Base-by-base conservation (phyloP, 768 basidiomycete genomes). In the Pulveroboletus ravenelii region DNA sequence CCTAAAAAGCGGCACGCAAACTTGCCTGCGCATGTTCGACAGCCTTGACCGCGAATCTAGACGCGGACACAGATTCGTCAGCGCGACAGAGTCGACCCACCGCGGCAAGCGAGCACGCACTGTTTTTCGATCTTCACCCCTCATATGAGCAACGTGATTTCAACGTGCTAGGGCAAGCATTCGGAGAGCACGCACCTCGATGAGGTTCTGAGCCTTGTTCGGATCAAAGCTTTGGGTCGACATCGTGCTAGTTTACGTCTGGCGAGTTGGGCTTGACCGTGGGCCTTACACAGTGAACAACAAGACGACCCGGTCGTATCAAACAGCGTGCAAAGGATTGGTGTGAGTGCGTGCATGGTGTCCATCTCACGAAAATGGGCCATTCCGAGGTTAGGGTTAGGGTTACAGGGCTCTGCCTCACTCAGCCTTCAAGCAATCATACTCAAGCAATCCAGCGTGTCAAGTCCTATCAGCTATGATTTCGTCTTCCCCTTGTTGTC, bases 21-120 rank as follows among this genome's bases (percentile, higher is more conserved):
- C 80, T 54, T 45, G 90, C 93, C 77, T 95, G 91, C 40, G 94
- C 91, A 58, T 98, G 93, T 66, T 99, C 94, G 45, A 98, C 93
- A 12, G 93, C 91, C 68, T 87, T 91, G 49, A 99, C 95, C 23
- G 67, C 67, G 44, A 68, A 68, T 63, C 61, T 62, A 36, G 46
- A 50, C 51, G 42, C 55, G 49, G 38, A 39, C 10, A 15, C 43
- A 48, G 46, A 52, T 47, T 29, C 29, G 32, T 56, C 46, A 63
- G 55, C 47, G 38, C 53, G 34, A 50, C 31, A 15, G 13, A 8
- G 27, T 25, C 25, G 10, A 36, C 23, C n/a, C 17, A 20, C 50
- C 6, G 38, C 10, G 30, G 40, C 35, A 34, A 39, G 47, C 31
- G 18, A 41, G 37, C 35, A 77, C 87, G 69, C 64, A 93, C 87